Evolutionary conservation across 805 yeast species (phyloP).

Genomic region (Yamadazyma olivae): DNA sequence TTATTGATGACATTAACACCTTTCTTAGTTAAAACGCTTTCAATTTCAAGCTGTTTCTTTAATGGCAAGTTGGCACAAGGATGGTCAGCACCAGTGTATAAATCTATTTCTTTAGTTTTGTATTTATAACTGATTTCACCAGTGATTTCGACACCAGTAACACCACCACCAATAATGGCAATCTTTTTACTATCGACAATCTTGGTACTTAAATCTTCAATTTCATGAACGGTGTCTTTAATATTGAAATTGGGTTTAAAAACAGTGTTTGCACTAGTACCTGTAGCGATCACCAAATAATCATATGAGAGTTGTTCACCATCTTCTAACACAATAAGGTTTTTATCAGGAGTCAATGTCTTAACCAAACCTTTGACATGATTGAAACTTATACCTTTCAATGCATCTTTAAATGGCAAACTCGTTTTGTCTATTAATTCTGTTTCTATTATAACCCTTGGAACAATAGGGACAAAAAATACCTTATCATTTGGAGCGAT

Average conservation of each 20-base stretch:
- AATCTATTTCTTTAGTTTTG: slow-evolving; percentile 16
- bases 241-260: slow-evolving; percentile 23
- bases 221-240: slow-evolving; percentile 14
- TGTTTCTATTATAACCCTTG: slow-evolving; percentile 30
- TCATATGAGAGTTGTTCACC: slow-evolving; percentile 22
- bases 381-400: slow-evolving; percentile 11
- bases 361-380: slow-evolving; percentile 24
- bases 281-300: slow-evolving; percentile 34
- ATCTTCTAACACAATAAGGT: slow-evolving; percentile 14
- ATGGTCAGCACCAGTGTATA: slow-evolving; percentile 22
- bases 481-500: slow-evolving; percentile 14
- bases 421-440: slow-evolving; percentile 14
- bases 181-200: slow-evolving; percentile 22
- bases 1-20: slow-evolving; percentile 23
- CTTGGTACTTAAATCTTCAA: slow-evolving; percentile 10
- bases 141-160: slow-evolving; percentile 36
- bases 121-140: slow-evolving; percentile 30
- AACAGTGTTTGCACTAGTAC: slow-evolving; percentile 20
- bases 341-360: slow-evolving; percentile 22
- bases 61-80: slow-evolving; percentile 17
- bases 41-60: slow-evolving; percentile 12
- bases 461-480: slow-evolving; percentile 25
- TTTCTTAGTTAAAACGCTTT: slow-evolving; percentile 13
- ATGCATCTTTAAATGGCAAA: slow-evolving; percentile 16
- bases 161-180: slow-evolving; percentile 40